These are phyloP conservation scores for Exophiala phaeomuriformis DNA, from an alignment of 2,329 filamentous ascomycete species.

Conservation along the genomic window DNA sequence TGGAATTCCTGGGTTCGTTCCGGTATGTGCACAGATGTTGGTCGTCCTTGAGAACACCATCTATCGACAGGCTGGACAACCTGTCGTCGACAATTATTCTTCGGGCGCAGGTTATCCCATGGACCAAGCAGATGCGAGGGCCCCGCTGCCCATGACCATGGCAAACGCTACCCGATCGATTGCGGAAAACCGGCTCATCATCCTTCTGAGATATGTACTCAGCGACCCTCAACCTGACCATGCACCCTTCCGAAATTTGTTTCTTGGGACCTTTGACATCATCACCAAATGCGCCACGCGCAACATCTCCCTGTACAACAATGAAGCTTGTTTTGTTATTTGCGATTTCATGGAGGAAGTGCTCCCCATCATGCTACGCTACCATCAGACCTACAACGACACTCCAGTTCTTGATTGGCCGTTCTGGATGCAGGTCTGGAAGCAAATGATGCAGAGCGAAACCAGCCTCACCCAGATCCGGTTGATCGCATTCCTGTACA, in stretches of 20 bases:
- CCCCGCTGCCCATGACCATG: constrained; percentile 56
- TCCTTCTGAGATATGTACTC: constrained; percentile 73
- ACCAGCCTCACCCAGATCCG: constrained; percentile 88
- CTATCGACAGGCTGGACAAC: constrained; percentile 50
- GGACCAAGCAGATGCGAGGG: constrained; percentile 57
- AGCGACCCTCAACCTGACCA: constrained; percentile 52
- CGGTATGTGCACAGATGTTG: constrained; percentile 76
- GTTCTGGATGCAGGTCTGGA: constrained; percentile 79
- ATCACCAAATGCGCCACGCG: constrained; percentile 67
- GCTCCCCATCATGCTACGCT: constrained; percentile 59
- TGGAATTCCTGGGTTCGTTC: constrained; percentile 67
- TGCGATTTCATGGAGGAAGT: constrained; percentile 86
- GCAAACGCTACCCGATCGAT: constrained; percentile 69
- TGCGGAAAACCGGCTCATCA: constrained; percentile 80
- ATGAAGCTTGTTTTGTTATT: constrained; percentile 77
- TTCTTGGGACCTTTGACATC: constrained; percentile 66
- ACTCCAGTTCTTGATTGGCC: constrained; percentile 61
- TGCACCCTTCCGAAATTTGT: constrained; percentile 56
- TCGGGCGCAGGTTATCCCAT: constrained; percentile 57
- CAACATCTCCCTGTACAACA: constrained; percentile 71
- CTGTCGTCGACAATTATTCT: constrained; percentile 44
- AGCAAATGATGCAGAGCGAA: constrained; percentile 69
- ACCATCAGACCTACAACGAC: constrained; percentile 44
- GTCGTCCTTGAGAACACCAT: constrained; percentile 74
- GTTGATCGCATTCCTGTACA: constrained; percentile 72